Base-by-base conservation (phyloP, 805 yeast genomes). In the Lipomyces yamadae region DNA sequence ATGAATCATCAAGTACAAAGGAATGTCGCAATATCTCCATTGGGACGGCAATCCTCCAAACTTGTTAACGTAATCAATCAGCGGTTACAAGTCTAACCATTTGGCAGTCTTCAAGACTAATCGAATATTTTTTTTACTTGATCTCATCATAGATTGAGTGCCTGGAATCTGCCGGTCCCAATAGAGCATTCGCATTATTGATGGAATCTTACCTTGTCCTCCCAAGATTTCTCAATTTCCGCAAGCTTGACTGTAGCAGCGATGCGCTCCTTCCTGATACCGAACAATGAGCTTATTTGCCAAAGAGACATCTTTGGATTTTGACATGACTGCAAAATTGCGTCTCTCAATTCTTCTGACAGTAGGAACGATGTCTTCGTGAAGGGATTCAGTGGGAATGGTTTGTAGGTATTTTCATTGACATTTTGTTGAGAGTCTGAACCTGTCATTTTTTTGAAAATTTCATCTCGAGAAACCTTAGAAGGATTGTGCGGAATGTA, bases 221-320 rank as follows among this genome's bases (percentile, higher is more conserved):
- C 81, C 88, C 89, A 85, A 63, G 83, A 78, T 69, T 84, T 78
- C 78, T 94, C 96, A 61, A 93, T 83, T 37, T 81, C 81, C 68
- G 84, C 81, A 70, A 94, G 83, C 76, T 85, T 86, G 33, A 90
- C 80, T 65, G 94, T 83, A n/a, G 98, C 98, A 75, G 93, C 97
- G 29, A 95, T 82, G 77, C 98, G 86, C 62, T 92, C 90, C 68
- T 92, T 85, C 75, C 91, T 90, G 71, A 94, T 81, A 2, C 96
- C 94, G 74, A 87, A 88, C 74, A 85, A 85, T 70, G 88, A 85
- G 10, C 97, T 93, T 57, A 91, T 87, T 71, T 87, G 88, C 48
- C 48, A 42, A 76, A 90, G 94, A 30, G 88, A 79, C 55, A 89
- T 83, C 56, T 86, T 85, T 37, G 85, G 84, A 54, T 80, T 81